A percentile compares a stretch with the other conserved stretches of the same genome.
These are phyloP conservation scores for Giardia duodenalis DNA, from an alignment of 208 protist species.

Conservation along the genomic window DNA sequence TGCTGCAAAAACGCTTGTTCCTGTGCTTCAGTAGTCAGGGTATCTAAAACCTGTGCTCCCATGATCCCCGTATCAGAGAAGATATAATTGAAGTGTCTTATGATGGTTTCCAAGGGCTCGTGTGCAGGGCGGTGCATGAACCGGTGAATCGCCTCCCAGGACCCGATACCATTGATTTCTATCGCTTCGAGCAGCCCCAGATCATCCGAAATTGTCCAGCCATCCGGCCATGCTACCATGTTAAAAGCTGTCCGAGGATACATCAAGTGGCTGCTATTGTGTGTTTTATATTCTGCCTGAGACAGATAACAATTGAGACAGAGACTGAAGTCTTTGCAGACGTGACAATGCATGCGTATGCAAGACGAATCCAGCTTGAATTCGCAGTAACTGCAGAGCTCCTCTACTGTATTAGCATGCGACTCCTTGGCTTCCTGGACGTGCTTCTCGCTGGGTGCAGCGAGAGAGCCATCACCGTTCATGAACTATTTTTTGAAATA, in stretches of 20 bases:
- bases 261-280: neutral
- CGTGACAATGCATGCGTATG: neutral
- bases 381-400: conserved; percentile 7
- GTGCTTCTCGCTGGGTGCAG: too few relatives aligned
- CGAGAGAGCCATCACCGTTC: too few relatives aligned
- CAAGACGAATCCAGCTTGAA: neutral
- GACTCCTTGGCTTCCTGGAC: too few relatives aligned
- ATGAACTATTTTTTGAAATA: too few relatives aligned
- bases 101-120: conserved; percentile 4
- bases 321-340: conserved; percentile 24
- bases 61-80: neutral
- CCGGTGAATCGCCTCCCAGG: neutral
- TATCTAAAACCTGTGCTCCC: neutral
- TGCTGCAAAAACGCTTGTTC: neutral
- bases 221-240: neutral
- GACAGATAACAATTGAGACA: conserved; percentile 7
- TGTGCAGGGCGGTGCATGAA: neutral
- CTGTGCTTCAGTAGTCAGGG: neutral
- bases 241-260: neutral
- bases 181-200: conserved; percentile 17
- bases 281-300: conserved; percentile 3
- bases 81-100: neutral
- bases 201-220: neutral
- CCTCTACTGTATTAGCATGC: neutral
- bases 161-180: neutral